A percentile compares a stretch with the other conserved stretches of the same genome.
Conservation (phyloP, 108 stramenopile genomes). For the Nitzschia sp. region DNA sequence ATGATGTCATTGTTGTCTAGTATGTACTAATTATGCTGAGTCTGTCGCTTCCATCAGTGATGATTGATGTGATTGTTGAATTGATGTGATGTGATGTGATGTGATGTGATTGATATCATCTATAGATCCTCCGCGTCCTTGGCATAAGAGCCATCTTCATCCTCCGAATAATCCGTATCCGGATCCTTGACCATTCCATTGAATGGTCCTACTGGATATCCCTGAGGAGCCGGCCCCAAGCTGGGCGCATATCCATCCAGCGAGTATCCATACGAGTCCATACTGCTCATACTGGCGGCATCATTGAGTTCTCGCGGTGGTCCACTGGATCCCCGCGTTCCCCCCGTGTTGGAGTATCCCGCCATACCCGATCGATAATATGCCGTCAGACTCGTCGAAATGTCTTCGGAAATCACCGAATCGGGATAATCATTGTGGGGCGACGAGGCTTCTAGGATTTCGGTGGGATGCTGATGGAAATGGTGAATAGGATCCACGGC, state of each 20-base stretch:
- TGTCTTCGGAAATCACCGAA: conserved; percentile 35
- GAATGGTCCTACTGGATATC: conserved; percentile 33
- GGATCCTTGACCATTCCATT: conserved; percentile 20
- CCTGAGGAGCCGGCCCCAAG: conserved; percentile 36
- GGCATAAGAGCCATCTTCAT: not conserved
- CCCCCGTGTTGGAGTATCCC: conserved; percentile 10
- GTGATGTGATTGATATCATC: no score
- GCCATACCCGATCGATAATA: conserved; percentile 47
- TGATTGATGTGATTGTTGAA: no score
- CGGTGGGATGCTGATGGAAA: not conserved
- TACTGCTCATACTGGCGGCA: conserved; percentile 50
- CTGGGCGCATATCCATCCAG: conserved; percentile 63
- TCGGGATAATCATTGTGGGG: conserved; percentile 22
- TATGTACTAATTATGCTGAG: no score
- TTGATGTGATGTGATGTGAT: no score
- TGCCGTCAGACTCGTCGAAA: conserved; percentile 50
- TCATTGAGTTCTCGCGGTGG: conserved; percentile 22
- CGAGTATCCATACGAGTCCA: conserved; percentile 67
- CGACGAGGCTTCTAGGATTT: not conserved
- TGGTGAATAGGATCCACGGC: not conserved
- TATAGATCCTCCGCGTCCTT: not conserved
- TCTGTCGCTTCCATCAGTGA: no score
- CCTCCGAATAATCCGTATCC: conserved; percentile 7
- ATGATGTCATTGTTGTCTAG: no score
- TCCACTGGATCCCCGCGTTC: not conserved